Conservation (phyloP, 331 rosid genomes). For the Prunus yedoensis region DNA sequence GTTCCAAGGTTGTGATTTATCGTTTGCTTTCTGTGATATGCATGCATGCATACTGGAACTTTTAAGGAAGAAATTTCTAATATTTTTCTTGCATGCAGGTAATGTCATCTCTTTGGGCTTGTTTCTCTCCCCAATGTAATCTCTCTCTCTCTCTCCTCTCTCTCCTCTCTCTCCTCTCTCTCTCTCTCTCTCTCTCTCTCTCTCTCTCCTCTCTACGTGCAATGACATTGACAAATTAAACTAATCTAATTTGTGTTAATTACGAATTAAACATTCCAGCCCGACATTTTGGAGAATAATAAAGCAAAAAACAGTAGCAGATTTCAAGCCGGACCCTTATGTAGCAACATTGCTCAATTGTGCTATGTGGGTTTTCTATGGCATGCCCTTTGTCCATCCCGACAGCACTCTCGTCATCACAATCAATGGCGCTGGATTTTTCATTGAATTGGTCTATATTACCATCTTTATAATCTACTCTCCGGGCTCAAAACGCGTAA, state of each 20-base stretch:
- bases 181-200: neutral
- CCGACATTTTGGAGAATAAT: conserved; percentile 58
- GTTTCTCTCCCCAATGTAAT: conserved; percentile 71
- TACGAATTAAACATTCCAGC: conserved; percentile 35
- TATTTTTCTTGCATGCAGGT: conserved; percentile 42
- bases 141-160: neutral
- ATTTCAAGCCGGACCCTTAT: conserved; percentile 71
- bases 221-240: neutral
- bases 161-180: neutral
- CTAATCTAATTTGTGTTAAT: neutral
- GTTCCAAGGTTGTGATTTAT: no score
- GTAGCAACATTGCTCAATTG: conserved; percentile 60
- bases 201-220: neutral
- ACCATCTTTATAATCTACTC: conserved; percentile 40
- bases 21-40: no score
- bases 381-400: conserved; percentile 45
- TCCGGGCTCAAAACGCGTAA: conserved; percentile 35
- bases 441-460: conserved; percentile 39
- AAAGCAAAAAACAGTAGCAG: conserved; percentile 46
- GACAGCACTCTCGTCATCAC: conserved; percentile 56
- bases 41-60: neutral
- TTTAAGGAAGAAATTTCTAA: no score
- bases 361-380: conserved; percentile 59
- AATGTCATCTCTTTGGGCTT: conserved; percentile 59
- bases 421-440: conserved; percentile 52